Base-by-base conservation (phyloP, 2,329 filamentous ascomycete species). In the Exophiala sp. region DNA sequence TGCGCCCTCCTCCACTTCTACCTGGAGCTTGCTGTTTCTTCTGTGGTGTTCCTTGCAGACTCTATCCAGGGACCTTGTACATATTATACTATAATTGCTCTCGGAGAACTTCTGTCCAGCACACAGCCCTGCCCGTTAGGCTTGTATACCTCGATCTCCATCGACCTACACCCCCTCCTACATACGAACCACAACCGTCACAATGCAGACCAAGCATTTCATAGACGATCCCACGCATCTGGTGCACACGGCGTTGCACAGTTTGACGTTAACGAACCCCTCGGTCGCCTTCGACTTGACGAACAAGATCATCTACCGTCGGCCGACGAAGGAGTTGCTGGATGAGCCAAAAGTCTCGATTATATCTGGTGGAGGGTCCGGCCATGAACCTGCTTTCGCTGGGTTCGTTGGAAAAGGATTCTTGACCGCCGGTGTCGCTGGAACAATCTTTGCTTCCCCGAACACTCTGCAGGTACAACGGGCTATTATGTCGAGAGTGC, bases 351-450 rank as follows among this genome's bases (percentile, higher is more conserved):
- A 89, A 66, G 90, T 96, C 41, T 89, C 89, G 52, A 79, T 96
- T 65, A 79, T 97, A 62, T 91, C 88, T 2, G 92, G 92, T 60
- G 92, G 92, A 61, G 92, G 92, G 51, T 88, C 86, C 16, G 91
- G 91, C 63, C 91, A 35, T 43, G 10, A 34, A 51, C 55, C 91
- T 20, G 88, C 86, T 54, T 96, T 96, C 68, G 84, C 86, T 1
- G 87, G 84, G 55, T 94, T 91, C 72, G 91, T 96, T 11, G 91
- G 91, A 20, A 78, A 80, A 8, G 91, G 91, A 44, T 75, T 96
- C 59, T 82, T 96, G 14, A 83, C 86, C 32, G 91, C 87, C 44
- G 87, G 89, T 1, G 89, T 95, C 1, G 88, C 90, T 1, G 91
- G 91, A 14, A 91, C 88, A 2, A 91, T 95, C 65, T 95, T 95